Evolutionary conservation across 345 rosid species (phyloP), one percentile per base, ranked within the genome.

Genomic region (Lepidium africanum): DNA sequence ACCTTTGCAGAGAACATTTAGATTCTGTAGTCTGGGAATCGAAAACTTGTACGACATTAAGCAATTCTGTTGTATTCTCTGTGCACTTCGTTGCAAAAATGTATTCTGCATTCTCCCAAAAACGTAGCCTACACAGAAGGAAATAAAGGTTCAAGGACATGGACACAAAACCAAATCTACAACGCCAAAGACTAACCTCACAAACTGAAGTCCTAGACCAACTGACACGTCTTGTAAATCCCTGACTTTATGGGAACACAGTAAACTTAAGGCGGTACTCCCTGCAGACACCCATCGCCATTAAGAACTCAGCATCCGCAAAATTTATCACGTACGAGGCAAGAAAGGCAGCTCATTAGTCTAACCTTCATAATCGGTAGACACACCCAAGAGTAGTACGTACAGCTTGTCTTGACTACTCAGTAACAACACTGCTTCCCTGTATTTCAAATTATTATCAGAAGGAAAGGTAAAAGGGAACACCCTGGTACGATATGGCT

Each of bases 181-280:
- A 46, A 40, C 50, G 11, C 6, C 63, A 37, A 43, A 59, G 46
- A 79, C 89, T 62, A 69, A 93, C 98, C 97, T 90, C 77, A 85
- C 76, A 75, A 87, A 71, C 81, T 88, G 98, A 76, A 90, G 91
- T 67, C 96, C 90, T 46, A 93, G 66, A 72, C 98, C 91, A 45
- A 88, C 77, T 58, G 81, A 66, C 59, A 90, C 78, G 62, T 84
- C 87, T 75, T 76, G 76, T 74, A 90, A 79, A 65, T 87, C 97
- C 69, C 77, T 92, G 79, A 82, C 70, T 71, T 54, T 76, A 77
- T 88, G 91, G 72, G 83, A 77, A 63, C 84, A 84, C 74, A 84
- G 76, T 70, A 84, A 70, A 76, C 85, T 88, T 61, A 87, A 56
- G 73, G 66, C 74, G 41, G 61, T 75, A 41, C 63, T 75, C 68